A percentile compares a stretch with the other conserved stretches of the same genome.
Evolutionary conservation across 1,284 basidiomycete genomes (phyloP).

Genomic region (Papiliotrema laurentii): DNA sequence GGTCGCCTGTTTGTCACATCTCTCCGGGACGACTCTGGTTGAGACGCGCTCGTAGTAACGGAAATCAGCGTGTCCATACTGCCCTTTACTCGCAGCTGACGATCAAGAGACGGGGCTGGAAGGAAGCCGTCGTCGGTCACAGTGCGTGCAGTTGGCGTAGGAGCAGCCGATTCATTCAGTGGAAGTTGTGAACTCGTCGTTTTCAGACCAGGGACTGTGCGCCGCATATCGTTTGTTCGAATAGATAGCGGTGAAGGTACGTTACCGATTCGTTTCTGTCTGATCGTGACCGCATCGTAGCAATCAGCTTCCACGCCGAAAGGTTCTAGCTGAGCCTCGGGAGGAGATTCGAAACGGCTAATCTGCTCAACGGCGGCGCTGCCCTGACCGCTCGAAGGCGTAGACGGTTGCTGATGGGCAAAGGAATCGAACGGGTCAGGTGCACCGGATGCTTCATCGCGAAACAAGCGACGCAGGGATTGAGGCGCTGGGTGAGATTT

Average conservation of each 20-base stretch:
- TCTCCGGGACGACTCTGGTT: slow-evolving; percentile 14
- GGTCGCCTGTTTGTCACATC: slow-evolving; percentile 18
- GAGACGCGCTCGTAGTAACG: slow-evolving; percentile 22
- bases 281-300: slow-evolving; percentile 21
- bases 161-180: slow-evolving; percentile 8
- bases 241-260: slow-evolving; percentile 12
- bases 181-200: slow-evolving; percentile 7
- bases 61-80: slow-evolving; percentile 30
- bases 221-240: no score
- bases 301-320: background rate
- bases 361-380: slow-evolving; percentile 18
- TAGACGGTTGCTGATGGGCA: slow-evolving; percentile 30
- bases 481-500: slow-evolving; percentile 40
- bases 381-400: slow-evolving; percentile 20
- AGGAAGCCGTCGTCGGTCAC: slow-evolving; percentile 4
- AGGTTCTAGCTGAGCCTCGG: slow-evolving; percentile 6
- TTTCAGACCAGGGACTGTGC: no score
- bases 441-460: slow-evolving; percentile 39
- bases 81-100: slow-evolving; percentile 11
- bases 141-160: slow-evolving; percentile 22
- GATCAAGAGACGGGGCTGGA: slow-evolving; percentile 2
- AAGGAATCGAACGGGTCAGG: slow-evolving; percentile 45
- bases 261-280: slow-evolving; percentile 13
- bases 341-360: slow-evolving; percentile 13
- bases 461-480: slow-evolving; percentile 46